Evolutionary conservation across 2,329 filamentous ascomycete species (phyloP).

Genomic region (Rhytidhysteron rufulum): DNA sequence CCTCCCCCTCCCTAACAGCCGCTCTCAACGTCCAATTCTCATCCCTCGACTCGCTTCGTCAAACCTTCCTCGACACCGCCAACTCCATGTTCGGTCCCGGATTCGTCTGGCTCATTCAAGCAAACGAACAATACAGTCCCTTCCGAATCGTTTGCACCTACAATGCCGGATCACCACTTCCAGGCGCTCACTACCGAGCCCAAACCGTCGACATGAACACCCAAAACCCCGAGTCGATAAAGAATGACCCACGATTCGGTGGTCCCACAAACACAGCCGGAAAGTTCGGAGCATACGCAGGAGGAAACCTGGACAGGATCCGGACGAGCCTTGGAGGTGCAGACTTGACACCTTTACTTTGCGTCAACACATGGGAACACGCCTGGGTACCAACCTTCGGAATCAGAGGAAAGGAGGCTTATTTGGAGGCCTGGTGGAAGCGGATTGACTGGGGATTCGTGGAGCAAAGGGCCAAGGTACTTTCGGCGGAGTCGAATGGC

Average conservation of each 20-base stretch:
- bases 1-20: slow-evolving; percentile 54
- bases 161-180: slow-evolving; percentile 83
- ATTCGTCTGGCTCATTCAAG: slow-evolving; percentile 86
- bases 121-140: slow-evolving; percentile 45
- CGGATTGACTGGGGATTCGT: slow-evolving; percentile 89
- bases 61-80: slow-evolving; percentile 76
- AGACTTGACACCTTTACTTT: slow-evolving; percentile 72
- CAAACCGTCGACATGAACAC: slow-evolving; percentile 69
- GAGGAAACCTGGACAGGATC: slow-evolving; percentile 23
- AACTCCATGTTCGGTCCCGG: slow-evolving; percentile 93
- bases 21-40: slow-evolving; percentile 71
- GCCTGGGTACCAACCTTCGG: slow-evolving; percentile 84
- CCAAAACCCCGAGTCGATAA: slow-evolving; percentile 28
- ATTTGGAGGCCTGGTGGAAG: slow-evolving; percentile 81
- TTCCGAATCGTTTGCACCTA: slow-evolving; percentile 80
- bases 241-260: slow-evolving; percentile 9
- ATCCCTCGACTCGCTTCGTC: slow-evolving; percentile 75
- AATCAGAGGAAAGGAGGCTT: slow-evolving; percentile 67
- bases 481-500: neutral
- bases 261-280: slow-evolving; percentile 36
- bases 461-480: too few relatives aligned
- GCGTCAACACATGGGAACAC: slow-evolving; percentile 96
- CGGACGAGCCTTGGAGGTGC: slow-evolving; percentile 61
- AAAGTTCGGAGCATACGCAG: slow-evolving; percentile 31
- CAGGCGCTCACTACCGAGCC: slow-evolving; percentile 75